Conservation (phyloP, 768 basidiomycete species). For the Mycena venus region DNA sequence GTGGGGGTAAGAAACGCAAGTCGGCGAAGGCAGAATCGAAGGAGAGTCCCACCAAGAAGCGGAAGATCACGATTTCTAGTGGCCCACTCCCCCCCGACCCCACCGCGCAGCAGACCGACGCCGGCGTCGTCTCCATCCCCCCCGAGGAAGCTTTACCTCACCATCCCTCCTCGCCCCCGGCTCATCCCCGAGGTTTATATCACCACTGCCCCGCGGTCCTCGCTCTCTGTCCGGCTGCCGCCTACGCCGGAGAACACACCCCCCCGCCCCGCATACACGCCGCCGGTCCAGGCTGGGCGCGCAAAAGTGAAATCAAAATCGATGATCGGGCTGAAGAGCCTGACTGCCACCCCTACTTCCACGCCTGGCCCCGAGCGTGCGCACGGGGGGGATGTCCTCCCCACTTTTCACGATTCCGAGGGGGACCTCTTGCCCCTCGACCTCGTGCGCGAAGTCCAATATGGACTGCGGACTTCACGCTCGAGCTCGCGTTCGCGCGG, state of each 20-base stretch:
- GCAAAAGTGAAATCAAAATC: neutral
- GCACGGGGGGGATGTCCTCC: neutral
- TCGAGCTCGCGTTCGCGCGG: slow-evolving; percentile 28
- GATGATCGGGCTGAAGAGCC: neutral
- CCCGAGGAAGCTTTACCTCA: slow-evolving; percentile 16
- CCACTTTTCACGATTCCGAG: neutral
- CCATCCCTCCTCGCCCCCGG: slow-evolving; percentile 11
- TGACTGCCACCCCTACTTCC: neutral
- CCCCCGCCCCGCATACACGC: slow-evolving; percentile 10
- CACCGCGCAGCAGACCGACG: slow-evolving; percentile 13
- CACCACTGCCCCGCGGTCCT: slow-evolving; percentile 1
- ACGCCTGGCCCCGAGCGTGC: neutral
- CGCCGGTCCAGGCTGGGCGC: neutral
- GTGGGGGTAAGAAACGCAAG: slow-evolving; percentile 28
- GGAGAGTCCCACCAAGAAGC: slow-evolving; percentile 25
- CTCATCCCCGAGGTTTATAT: slow-evolving; percentile 33
- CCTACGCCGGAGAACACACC: slow-evolving; percentile 26
- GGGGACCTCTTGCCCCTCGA: neutral
- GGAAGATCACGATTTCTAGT: neutral
- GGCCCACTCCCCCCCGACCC: slow-evolving; percentile 10
- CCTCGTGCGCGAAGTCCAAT: slow-evolving; percentile 15
- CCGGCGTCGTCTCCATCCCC: slow-evolving; percentile 3
- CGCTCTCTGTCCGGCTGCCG: neutral
- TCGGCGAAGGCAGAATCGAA: neutral
- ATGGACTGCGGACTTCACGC: slow-evolving; percentile 28